phyloP scores from a whole-genome alignment of 768 basidiomycete species.

The Leccinum subtestaceum region DNA sequence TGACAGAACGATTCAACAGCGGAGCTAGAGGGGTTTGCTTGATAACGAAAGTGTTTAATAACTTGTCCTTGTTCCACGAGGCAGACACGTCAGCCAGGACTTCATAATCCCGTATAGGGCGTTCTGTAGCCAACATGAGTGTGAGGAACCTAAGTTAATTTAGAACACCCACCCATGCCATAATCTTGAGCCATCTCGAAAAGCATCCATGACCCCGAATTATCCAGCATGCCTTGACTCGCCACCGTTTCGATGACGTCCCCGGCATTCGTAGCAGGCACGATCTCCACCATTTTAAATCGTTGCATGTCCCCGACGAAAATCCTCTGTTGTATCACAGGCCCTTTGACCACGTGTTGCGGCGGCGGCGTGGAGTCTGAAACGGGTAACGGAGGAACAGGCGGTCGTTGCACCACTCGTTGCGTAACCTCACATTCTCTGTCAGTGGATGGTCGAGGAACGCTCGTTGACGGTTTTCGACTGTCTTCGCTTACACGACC shows the following conservation, averaged over 20 bases:
- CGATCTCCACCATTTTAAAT: constrained; percentile 72
- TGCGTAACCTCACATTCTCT: constrained; percentile 22
- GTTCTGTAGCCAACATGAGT: constrained; percentile 54
- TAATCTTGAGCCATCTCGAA: constrained; percentile 89
- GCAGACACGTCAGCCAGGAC: constrained; percentile 72
- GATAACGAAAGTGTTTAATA: constrained; percentile 76
- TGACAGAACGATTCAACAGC: constrained; percentile 57
- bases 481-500: constrained; percentile 28
- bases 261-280: constrained; percentile 61
- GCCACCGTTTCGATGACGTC: constrained; percentile 70
- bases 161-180: constrained; percentile 72
- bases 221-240: constrained; percentile 61
- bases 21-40: constrained; percentile 67
- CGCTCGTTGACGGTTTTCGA: constrained; percentile 19
- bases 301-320: constrained; percentile 78
- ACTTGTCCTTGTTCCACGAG: constrained; percentile 86
- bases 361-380: constrained; percentile 37
- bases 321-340: constrained; percentile 61
- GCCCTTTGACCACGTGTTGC: constrained; percentile 23
- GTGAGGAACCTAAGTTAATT: not conserved
- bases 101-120: constrained; percentile 87
- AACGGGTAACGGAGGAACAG: constrained; percentile 38
- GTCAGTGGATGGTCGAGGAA: constrained; percentile 24
- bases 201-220: constrained; percentile 79
- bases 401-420: constrained; percentile 31